Percentiles rank a stretch among this genome's conserved stretches.
Evolutionary conservation across 1,139 yeast species (phyloP).

Genomic region (Pichia sp.): DNA sequence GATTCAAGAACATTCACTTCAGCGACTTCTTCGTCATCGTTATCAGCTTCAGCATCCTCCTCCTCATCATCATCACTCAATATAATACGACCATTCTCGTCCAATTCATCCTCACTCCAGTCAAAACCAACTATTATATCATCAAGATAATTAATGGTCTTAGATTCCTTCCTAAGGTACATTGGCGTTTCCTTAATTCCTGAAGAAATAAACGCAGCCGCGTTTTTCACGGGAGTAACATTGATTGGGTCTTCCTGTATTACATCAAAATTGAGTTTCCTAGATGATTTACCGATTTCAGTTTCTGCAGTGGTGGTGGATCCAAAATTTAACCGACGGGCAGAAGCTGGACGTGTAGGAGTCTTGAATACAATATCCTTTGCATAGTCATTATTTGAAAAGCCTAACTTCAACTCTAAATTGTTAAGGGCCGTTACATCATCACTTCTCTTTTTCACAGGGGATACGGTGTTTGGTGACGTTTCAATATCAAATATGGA

Average conservation of each 20-base stretch:
- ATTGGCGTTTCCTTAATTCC: slow-evolving; percentile 15
- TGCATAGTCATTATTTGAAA: slow-evolving; percentile 5
- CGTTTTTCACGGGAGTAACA: slow-evolving; percentile 5
- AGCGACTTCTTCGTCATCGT: not conserved
- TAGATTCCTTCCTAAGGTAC: slow-evolving; percentile 10
- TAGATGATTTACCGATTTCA: slow-evolving; percentile 1
- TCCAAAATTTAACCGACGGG: too few relatives aligned
- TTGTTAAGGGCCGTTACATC: not conserved
- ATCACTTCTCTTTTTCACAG: slow-evolving; percentile 11
- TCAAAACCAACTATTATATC: slow-evolving; percentile 11
- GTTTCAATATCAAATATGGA: slow-evolving; percentile 51
- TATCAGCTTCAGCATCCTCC: slow-evolving; percentile 2
- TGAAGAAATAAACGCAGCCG: too few relatives aligned
- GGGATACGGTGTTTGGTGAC: slow-evolving; percentile 28
- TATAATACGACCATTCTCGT: too few relatives aligned
- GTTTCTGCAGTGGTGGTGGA: not conserved
- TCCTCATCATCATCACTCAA: slow-evolving; percentile 6
- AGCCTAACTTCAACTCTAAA: not conserved
- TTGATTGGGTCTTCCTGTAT: too few relatives aligned
- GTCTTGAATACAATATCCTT: slow-evolving; percentile 29
- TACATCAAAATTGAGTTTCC: slow-evolving; percentile 4
- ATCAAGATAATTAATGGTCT: slow-evolving; percentile 4
- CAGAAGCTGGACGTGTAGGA: slow-evolving; percentile 22
- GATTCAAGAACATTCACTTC: not conserved
- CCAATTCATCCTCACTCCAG: slow-evolving; percentile 13